Percentiles rank a stretch among this genome's conserved stretches.
These are phyloP conservation scores for Cutaneotrichosporon spelunceum DNA, from an alignment of 1,284 basidiomycete species.

Conservation along the genomic window DNA sequence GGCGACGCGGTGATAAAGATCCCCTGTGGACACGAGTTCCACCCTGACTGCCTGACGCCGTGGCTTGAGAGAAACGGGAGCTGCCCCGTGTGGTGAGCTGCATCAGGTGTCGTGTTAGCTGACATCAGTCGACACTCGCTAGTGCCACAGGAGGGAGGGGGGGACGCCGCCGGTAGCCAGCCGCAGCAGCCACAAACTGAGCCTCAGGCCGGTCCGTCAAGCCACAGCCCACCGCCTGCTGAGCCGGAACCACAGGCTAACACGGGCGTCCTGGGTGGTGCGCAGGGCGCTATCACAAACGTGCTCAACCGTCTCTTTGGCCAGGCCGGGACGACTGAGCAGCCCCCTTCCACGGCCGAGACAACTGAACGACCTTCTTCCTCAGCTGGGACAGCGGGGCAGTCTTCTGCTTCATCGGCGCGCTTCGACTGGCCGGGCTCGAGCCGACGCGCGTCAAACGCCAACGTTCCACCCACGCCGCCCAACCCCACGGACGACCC, in stretches of 20 bases:
- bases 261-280: conserved; percentile 3
- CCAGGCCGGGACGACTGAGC: conserved; percentile 28
- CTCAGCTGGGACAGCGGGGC: too few species aligned
- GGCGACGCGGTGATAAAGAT: conserved; percentile 44
- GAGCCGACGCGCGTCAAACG: background rate
- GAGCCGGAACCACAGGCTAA: background rate
- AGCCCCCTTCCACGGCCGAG: background rate
- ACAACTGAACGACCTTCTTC: too few species aligned
- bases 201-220: conserved; percentile 1
- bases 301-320: conserved; percentile 42
- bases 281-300: conserved; percentile 29
- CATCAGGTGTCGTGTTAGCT: background rate
- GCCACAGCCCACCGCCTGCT: background rate
- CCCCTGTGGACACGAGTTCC: conserved; percentile 50
- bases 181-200: background rate
- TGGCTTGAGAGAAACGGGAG: conserved; percentile 50
- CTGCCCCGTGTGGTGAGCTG: conserved; percentile 49
- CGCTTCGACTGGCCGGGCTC: background rate
- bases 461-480: background rate
- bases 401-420: too few species aligned
- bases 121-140: conserved; percentile 26
- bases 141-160: conserved; percentile 4
- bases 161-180: background rate
- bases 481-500: conserved; percentile 5
- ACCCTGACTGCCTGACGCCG: conserved; percentile 47